Conservation (phyloP, 371 early-diverging fungal species). For the Blastocladiella emersonii region DNA sequence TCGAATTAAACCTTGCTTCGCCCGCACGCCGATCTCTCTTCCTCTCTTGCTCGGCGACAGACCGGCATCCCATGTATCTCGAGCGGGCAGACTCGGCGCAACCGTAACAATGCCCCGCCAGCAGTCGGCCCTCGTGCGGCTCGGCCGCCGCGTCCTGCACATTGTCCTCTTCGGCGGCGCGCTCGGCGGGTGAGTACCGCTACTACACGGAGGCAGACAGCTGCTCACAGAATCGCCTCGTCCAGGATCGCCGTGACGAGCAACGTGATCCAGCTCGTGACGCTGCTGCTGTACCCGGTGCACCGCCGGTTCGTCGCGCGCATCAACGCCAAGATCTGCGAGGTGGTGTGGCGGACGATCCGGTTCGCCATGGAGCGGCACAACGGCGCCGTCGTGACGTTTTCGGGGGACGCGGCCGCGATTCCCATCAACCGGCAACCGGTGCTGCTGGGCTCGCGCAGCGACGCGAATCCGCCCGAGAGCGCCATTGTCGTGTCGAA, state of each 20-base stretch:
- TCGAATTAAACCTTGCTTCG: no score
- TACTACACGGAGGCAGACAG: no score
- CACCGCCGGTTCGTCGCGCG: conserved; percentile 25
- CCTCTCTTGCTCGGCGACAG: no score
- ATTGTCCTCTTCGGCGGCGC: neutral
- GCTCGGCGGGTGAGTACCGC: neutral
- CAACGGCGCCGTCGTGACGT: conserved; percentile 32
- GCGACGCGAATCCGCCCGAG: conserved; percentile 28
- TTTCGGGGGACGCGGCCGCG: conserved; percentile 35
- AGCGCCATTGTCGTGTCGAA: conserved; percentile 48
- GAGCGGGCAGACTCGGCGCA: no score
- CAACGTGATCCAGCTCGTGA: conserved; percentile 6
- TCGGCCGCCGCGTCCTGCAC: neutral
- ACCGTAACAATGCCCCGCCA: no score
- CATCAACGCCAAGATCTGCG: conserved; percentile 42
- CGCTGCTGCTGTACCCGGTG: conserved; percentile 3
- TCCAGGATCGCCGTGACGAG: neutral
- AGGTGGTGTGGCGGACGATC: conserved; percentile 46
- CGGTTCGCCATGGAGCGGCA: conserved; percentile 17
- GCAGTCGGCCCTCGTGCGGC: no score
- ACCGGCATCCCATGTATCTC: no score
- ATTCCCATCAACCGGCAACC: conserved; percentile 3
- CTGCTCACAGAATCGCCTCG: no score
- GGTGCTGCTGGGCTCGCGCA: neutral
- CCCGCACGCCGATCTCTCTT: no score